phyloP scores from a whole-genome alignment of 1,139 yeast species.

The Yamadazyma buinensis region DNA sequence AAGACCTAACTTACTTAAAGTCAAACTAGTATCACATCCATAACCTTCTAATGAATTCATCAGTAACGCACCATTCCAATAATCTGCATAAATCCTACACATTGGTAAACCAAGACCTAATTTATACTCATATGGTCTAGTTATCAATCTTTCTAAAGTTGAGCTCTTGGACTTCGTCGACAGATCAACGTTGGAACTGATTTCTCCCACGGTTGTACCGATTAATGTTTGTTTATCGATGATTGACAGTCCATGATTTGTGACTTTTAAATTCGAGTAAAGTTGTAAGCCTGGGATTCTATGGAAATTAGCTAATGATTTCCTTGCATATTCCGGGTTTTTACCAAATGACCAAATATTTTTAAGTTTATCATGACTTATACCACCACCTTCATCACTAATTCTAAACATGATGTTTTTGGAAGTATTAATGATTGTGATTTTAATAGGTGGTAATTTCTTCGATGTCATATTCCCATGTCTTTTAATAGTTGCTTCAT shows the following conservation, averaged over 20 bases:
- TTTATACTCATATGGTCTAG: conserved; percentile 69
- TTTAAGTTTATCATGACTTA: conserved; percentile 51
- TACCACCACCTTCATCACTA: conserved; percentile 90
- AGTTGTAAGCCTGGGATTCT: conserved; percentile 57
- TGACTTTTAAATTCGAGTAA: conserved; percentile 38
- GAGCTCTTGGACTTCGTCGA: conserved; percentile 30
- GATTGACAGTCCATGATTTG: conserved; percentile 38
- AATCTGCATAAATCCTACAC: conserved; percentile 89
- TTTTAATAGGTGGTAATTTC: conserved; percentile 63
- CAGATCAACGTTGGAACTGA: conserved; percentile 20
- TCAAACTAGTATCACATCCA: conserved; percentile 84
- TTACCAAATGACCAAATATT: conserved; percentile 86
- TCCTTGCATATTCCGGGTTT: conserved; percentile 53
- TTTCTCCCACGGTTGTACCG: conserved; percentile 38
- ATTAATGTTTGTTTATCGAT: conserved; percentile 22
- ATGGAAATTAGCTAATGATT: conserved; percentile 61
- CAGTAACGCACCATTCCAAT: conserved; percentile 89
- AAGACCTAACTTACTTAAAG: conserved; percentile 72
- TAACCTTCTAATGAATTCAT: conserved; percentile 85
- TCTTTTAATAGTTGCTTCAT: conserved; percentile 66
- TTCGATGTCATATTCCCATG: conserved; percentile 28
- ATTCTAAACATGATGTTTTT: conserved; percentile 71
- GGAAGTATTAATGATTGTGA: conserved; percentile 64
- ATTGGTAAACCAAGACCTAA: conserved; percentile 88
- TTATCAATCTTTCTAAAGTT: conserved; percentile 46